Percentiles rank a stretch among this genome's conserved stretches.
Conservation (phyloP, 2,329 filamentous ascomycete species). For the Pseudogymnoascus sp. region DNA sequence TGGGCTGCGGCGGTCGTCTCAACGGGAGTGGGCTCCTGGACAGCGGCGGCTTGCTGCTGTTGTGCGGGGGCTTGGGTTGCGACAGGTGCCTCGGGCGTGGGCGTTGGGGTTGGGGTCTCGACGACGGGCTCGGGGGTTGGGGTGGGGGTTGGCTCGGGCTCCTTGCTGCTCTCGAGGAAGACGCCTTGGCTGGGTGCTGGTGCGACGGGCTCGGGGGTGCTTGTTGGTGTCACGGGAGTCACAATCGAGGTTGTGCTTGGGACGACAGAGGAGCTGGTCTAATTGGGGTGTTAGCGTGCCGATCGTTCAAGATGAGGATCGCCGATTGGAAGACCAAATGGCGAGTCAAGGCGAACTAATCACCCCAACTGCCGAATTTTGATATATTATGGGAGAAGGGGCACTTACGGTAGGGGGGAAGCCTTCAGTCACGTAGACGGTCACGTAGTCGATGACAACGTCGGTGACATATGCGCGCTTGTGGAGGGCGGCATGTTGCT, state of each 20-base stretch:
- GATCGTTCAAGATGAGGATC: constrained; percentile 8
- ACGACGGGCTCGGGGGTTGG: constrained; percentile 9
- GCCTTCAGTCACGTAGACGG: constrained; percentile 32
- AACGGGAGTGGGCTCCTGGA: constrained; percentile 10
- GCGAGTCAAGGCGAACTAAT: background rate
- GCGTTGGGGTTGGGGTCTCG: constrained; percentile 12
- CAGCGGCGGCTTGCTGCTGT: background rate
- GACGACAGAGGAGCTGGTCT: constrained; percentile 10
- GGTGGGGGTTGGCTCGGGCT: background rate
- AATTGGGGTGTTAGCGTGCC: constrained; percentile 3
- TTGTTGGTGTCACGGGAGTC: constrained; percentile 18
- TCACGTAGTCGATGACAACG: constrained; percentile 29
- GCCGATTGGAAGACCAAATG: background rate
- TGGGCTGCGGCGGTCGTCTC: constrained; percentile 13
- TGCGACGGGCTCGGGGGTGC: background rate
- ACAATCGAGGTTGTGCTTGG: constrained; percentile 5
- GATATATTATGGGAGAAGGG: background rate
- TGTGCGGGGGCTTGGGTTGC: background rate
- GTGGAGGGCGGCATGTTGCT: constrained; percentile 21
- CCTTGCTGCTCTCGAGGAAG: constrained; percentile 14
- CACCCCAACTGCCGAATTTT: background rate
- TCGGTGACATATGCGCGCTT: constrained; percentile 22
- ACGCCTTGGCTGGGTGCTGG: constrained; percentile 4
- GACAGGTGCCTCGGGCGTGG: background rate
- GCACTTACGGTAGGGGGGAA: constrained; percentile 9